Evolutionary conservation across 495 filamentous ascomycete genomes (phyloP).

Genomic region (Xylaria venustula): DNA sequence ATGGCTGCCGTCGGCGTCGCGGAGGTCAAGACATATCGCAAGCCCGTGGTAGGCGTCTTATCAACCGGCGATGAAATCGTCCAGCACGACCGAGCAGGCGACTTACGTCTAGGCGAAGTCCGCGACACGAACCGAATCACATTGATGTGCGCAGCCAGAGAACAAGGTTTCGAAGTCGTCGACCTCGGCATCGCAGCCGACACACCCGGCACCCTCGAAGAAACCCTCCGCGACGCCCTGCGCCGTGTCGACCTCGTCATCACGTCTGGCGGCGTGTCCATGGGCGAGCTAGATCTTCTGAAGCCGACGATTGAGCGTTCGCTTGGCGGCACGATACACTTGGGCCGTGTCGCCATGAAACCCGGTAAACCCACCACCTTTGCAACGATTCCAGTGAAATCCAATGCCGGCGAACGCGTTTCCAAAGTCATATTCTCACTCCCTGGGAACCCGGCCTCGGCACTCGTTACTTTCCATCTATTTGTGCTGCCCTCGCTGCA

Average conservation of each 20-base stretch:
- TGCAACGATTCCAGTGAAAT: slow-evolving; percentile 74
- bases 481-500: slow-evolving; percentile 91
- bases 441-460: slow-evolving; percentile 91
- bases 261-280: slow-evolving; percentile 93
- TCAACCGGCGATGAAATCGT: slow-evolving; percentile 97
- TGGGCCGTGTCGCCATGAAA: slow-evolving; percentile 96
- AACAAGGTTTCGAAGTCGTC: slow-evolving; percentile 75
- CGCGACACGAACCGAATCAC: slow-evolving; percentile 90
- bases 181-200: slow-evolving; percentile 89
- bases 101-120: slow-evolving; percentile 76
- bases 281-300: slow-evolving; percentile 96
- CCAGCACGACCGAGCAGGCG: slow-evolving; percentile 62
- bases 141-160: slow-evolving; percentile 69
- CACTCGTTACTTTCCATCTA: slow-evolving; percentile 87
- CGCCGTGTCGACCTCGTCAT: slow-evolving; percentile 78
- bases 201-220: slow-evolving; percentile 71
- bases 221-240: slow-evolving; percentile 70
- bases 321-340: slow-evolving; percentile 91
- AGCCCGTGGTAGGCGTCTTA: slow-evolving; percentile 79
- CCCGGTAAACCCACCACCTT: slow-evolving; percentile 97
- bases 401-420: slow-evolving; percentile 54
- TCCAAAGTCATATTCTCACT: slow-evolving; percentile 82
- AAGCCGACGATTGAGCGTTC: slow-evolving; percentile 94
- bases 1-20: slow-evolving; percentile 78
- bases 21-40: slow-evolving; percentile 71